Conservation (phyloP, 116 monocot genomes). For the Dioscorea cayenensis region DNA sequence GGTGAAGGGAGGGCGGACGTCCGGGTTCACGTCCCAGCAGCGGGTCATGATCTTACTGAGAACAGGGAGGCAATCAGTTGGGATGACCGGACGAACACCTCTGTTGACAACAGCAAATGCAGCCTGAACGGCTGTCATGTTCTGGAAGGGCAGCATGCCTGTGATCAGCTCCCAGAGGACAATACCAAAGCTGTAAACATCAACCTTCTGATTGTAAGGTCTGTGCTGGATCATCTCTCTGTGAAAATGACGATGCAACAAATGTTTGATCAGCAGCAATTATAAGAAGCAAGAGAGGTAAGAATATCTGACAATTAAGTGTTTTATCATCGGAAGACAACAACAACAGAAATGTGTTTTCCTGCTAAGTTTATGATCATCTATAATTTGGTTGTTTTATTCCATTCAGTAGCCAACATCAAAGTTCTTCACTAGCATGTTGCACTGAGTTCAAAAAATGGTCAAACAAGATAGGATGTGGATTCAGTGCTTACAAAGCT, state of each 20-base stretch:
- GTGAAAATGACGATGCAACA: constrained; percentile 6
- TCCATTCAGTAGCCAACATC: too few species aligned
- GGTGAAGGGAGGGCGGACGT: constrained; percentile 73
- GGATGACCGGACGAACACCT: constrained; percentile 63
- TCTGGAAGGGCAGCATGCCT: constrained; percentile 85
- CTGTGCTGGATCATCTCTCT: constrained; percentile 98
- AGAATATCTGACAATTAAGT: too few species aligned
- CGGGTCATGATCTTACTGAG: constrained; percentile 81
- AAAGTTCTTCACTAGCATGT: too few species aligned
- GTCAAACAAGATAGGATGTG: too few species aligned
- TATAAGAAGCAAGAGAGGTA: neutral
- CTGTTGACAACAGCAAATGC: constrained; percentile 97
- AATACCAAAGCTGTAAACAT: constrained; percentile 94
- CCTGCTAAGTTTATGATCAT: too few species aligned
- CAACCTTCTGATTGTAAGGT: constrained; percentile 89
- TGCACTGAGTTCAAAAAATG: too few species aligned
- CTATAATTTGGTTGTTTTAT: too few species aligned
- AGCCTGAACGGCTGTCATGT: constrained; percentile 95
- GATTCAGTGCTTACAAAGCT: too few species aligned
- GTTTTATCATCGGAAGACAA: too few species aligned
- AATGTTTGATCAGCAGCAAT: neutral
- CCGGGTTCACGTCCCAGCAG: constrained; percentile 86
- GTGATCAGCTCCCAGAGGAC: constrained; percentile 96
- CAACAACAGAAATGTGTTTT: too few species aligned
- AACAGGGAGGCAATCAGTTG: constrained; percentile 67